phyloP scores from a whole-genome alignment of 1,284 basidiomycete genomes.

The Cryptococcus sp. region DNA sequence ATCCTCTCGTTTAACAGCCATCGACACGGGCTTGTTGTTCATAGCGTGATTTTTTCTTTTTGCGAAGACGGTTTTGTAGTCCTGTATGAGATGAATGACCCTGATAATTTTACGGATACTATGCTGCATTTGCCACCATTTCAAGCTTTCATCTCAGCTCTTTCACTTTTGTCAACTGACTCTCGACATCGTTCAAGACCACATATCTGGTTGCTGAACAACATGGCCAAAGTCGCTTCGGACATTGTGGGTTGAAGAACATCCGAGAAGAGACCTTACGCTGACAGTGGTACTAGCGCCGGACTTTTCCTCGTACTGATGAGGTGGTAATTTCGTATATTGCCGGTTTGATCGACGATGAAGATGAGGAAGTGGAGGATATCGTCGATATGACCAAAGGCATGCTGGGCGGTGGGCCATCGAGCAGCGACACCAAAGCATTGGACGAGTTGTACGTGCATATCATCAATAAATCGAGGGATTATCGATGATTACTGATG shows the following conservation, averaged over 20 bases:
- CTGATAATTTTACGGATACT: neutral
- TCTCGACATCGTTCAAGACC: too few relatives aligned
- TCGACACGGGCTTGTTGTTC: conserved; percentile 40
- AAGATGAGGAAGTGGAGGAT: conserved; percentile 81
- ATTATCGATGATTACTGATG: neutral
- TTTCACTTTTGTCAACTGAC: too few relatives aligned
- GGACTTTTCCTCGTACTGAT: conserved; percentile 81
- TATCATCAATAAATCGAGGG: neutral
- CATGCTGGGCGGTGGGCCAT: conserved; percentile 59
- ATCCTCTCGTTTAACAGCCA: conserved; percentile 22
- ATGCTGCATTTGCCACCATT: too few relatives aligned
- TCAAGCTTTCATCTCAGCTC: too few relatives aligned
- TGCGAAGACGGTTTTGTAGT: neutral
- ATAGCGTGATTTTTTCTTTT: conserved; percentile 10
- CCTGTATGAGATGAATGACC: neutral
- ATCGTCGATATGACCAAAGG: conserved; percentile 74
- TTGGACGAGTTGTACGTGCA: conserved; percentile 42
- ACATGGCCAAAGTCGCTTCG: conserved; percentile 33
- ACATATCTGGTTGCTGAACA: neutral
- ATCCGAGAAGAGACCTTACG: neutral
- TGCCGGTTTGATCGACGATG: conserved; percentile 87
- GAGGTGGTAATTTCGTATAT: conserved; percentile 92
- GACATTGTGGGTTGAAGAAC: conserved; percentile 34
- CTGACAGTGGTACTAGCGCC: conserved; percentile 53
- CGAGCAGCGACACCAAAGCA: too few relatives aligned